Conservation (phyloP, 1,284 basidiomycete species). For the Vanrija sp. region DNA sequence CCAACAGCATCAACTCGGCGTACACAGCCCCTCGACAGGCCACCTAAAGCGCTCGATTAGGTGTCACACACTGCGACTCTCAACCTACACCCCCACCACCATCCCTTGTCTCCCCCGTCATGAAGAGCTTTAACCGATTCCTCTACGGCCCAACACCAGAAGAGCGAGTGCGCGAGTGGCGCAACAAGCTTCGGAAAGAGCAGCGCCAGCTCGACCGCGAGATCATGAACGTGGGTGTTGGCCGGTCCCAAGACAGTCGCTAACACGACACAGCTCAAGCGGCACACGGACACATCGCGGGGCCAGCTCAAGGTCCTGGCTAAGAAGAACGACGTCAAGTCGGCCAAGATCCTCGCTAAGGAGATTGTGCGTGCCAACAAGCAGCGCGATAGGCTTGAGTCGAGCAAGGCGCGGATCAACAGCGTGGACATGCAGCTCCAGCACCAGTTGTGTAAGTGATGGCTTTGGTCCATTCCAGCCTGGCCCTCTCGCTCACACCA, state of each 20-base stretch:
- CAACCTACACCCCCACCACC: too few relatives aligned
- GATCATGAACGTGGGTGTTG: constrained; percentile 75
- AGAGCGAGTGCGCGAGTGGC: constrained; percentile 85
- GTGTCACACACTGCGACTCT: too few relatives aligned
- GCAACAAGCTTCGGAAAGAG: constrained; percentile 73
- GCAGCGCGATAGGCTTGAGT: constrained; percentile 87
- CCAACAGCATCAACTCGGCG: too few relatives aligned
- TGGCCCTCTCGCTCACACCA: not conserved
- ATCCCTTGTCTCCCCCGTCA: constrained; percentile 5
- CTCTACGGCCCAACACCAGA: constrained; percentile 92
- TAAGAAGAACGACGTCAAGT: constrained; percentile 85
- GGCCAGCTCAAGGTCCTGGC: constrained; percentile 84
- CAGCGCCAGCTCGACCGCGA: constrained; percentile 80
- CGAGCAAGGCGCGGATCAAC: constrained; percentile 87
- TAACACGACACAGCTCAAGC: constrained; percentile 63
- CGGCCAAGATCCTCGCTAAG: constrained; percentile 81
- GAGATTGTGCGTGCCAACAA: constrained; percentile 94
- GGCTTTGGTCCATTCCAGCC: not conserved
- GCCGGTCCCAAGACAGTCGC: not conserved
- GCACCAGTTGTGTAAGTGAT: constrained; percentile 80
- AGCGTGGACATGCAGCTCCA: constrained; percentile 87
- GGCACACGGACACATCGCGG: constrained; percentile 74
- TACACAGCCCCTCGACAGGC: too few relatives aligned
- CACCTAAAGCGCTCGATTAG: too few relatives aligned
- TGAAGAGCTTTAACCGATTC: constrained; percentile 55